phyloP scores from a whole-genome alignment of 2,329 filamentous ascomycete species.

The Coniochaeta sp. region DNA sequence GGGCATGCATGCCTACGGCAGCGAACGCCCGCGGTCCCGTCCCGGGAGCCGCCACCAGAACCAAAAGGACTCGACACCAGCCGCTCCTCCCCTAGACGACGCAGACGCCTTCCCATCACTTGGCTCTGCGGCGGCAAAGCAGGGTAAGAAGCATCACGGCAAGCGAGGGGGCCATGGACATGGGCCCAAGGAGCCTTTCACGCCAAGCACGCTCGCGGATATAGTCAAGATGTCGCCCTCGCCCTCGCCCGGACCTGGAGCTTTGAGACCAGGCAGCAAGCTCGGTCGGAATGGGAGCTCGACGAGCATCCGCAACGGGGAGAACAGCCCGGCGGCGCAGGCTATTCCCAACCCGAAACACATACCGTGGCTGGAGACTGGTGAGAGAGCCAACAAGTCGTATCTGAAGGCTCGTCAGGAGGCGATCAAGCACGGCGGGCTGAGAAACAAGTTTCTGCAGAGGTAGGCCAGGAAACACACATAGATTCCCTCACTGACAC shows the following conservation, averaged over 20 bases:
- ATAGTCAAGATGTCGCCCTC: constrained; percentile 93
- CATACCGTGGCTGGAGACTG: constrained; percentile 94
- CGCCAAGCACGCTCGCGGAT: constrained; percentile 78
- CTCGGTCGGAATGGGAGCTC: constrained; percentile 57
- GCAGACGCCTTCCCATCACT: constrained; percentile 92
- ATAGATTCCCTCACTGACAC: too few species aligned
- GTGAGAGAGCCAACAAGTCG: constrained; percentile 80
- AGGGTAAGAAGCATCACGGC: constrained; percentile 85
- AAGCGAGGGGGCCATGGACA: constrained; percentile 81
- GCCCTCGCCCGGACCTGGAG: constrained; percentile 64
- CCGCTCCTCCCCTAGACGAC: constrained; percentile 78
- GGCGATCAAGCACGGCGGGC: constrained; percentile 92
- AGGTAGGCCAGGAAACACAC: constrained; percentile 48
- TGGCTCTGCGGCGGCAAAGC: constrained; percentile 67
- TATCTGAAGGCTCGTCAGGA: constrained; percentile 94
- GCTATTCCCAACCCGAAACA: constrained; percentile 84
- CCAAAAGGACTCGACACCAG: constrained; percentile 50
- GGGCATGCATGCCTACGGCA: constrained; percentile 43
- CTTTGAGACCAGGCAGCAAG: constrained; percentile 53
- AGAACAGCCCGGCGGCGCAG: constrained; percentile 74
- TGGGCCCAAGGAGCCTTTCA: constrained; percentile 57
- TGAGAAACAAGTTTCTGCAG: constrained; percentile 94
- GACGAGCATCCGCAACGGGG: constrained; percentile 56
- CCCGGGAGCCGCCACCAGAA: constrained; percentile 76
- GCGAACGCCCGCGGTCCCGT: constrained; percentile 68